phyloP scores from a whole-genome alignment of 108 stramenopile genomes.

The Asterionellopsis glacialis region DNA sequence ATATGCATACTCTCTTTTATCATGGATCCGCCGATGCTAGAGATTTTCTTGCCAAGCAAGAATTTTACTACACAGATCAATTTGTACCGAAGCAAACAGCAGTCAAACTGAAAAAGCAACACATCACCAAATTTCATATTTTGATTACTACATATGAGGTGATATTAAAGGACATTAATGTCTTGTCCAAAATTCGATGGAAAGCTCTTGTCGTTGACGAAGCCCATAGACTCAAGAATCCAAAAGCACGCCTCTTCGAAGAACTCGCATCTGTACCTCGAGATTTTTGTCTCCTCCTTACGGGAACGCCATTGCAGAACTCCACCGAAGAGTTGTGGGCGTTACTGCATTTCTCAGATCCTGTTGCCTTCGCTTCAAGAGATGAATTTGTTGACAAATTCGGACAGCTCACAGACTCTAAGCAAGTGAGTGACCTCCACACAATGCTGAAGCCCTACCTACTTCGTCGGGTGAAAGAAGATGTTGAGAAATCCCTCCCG shows the following conservation, averaged over 20 bases:
- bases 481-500: slow-evolving; percentile 94
- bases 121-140: slow-evolving; percentile 88
- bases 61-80: slow-evolving; percentile 87
- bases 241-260: slow-evolving; percentile 67
- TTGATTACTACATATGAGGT: slow-evolving; percentile 97
- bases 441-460: slow-evolving; percentile 89
- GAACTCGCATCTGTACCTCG: slow-evolving; percentile 72
- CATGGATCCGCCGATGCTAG: slow-evolving; percentile 90
- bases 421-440: slow-evolving; percentile 90
- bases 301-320: slow-evolving; percentile 98
- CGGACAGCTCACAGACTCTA: slow-evolving; percentile 76
- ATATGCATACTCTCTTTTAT: slow-evolving; percentile 91
- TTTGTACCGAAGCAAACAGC: slow-evolving; percentile 62
- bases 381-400: slow-evolving; percentile 80
- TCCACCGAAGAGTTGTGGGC: slow-evolving; percentile 95
- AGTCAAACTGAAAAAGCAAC: slow-evolving; percentile 60
- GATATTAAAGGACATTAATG: slow-evolving; percentile 74
- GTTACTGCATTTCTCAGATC: slow-evolving; percentile 81
- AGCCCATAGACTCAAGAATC: slow-evolving; percentile 87
- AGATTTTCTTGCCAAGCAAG: slow-evolving; percentile 78
- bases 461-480: slow-evolving; percentile 95
- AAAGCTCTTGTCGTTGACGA: slow-evolving; percentile 93
- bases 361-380: slow-evolving; percentile 51
- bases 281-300: slow-evolving; percentile 87
- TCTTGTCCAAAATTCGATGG: slow-evolving; percentile 82